Evolutionary conservation across 495 filamentous ascomycete genomes (phyloP), one percentile per base, ranked within the genome.

Genomic region (Clohesyomyces aquaticus): DNA sequence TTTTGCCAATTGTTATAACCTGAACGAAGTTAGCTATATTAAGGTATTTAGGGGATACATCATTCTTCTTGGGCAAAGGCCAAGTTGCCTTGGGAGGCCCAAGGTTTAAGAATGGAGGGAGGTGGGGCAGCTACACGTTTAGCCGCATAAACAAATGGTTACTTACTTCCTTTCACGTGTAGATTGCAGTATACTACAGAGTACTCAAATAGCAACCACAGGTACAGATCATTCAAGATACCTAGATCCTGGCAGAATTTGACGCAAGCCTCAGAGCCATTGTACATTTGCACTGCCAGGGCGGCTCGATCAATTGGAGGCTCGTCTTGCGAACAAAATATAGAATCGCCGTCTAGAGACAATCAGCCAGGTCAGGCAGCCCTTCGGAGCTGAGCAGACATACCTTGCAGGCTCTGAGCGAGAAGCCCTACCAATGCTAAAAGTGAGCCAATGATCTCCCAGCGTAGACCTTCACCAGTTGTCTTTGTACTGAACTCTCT

Each of bases 391-490:
- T 8, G 48, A 23, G 14, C 32, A 38, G 32, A 28, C 41, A 19
- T 46, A 68, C 65, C 65, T 28, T 75, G 71, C 0, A 79, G 75
- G 14, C 73, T 74, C 65, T 75, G 66, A 22, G 77, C 59, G 23
- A 78, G 71, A 42, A 79, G 65, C 4, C 78, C 82, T 55, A 79
- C 80, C 41, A 79, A 72, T 6, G 77, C 69, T n/a, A 84, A 79
- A 0, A 87, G 71, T 32, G 81, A 71, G 0, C 80, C 85, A 2
- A 86, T 66, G 2, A 81, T 71, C 70, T 88, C 85, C 85, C 85
- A 89, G 10, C 85, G 81, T 25, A 84, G 70, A 46, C 80, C 78
- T 12, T 69, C 66, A 0, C 82, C 85, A 0, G 79, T 82, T 61
- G 55, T 63, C 73, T 80, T 74, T 67, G 68, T 48, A 22, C 26